These are phyloP conservation scores for Hygrophila difformis DNA, from an alignment of 257 asterid species.

Conservation along the genomic window DNA sequence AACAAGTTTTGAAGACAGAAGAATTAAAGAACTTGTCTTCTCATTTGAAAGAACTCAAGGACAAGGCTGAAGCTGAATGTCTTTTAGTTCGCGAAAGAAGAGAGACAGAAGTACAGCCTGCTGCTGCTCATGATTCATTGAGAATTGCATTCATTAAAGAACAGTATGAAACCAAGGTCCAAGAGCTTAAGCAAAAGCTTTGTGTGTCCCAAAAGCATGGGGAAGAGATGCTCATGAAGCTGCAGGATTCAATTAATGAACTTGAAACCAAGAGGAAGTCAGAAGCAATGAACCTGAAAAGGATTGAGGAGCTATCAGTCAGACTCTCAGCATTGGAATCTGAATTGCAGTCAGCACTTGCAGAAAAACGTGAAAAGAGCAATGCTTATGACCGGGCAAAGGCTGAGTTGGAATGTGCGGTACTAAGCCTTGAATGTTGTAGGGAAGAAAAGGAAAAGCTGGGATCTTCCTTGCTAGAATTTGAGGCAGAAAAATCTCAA, in stretches of 20 bases:
- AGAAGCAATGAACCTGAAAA: conserved; percentile 67
- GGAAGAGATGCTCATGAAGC: conserved; percentile 88
- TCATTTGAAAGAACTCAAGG: conserved; percentile 79
- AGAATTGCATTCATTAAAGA: conserved; percentile 89
- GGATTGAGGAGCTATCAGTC: conserved; percentile 63
- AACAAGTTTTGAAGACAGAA: conserved; percentile 64
- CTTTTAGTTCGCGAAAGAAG: conserved; percentile 39
- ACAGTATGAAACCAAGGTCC: conserved; percentile 70
- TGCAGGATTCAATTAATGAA: conserved; percentile 84
- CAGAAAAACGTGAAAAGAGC: conserved; percentile 70
- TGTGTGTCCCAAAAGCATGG: conserved; percentile 73
- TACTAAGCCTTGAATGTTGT: conserved; percentile 88
- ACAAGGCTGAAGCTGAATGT: conserved; percentile 76
- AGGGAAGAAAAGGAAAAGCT: conserved; percentile 91
- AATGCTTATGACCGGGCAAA: conserved; percentile 57
- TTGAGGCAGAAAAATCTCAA: conserved; percentile 44
- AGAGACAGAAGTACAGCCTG: conserved; percentile 55
- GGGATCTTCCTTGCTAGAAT: conserved; percentile 40
- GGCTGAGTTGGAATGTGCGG: conserved; percentile 88
- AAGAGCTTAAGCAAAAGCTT: conserved; percentile 79
- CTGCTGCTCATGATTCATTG: conserved; percentile 63
- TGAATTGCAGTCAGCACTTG: conserved; percentile 44
- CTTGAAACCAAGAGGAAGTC: conserved; percentile 77
- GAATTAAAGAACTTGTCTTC: conserved; percentile 67
- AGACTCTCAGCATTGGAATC: conserved; percentile 59